phyloP scores from a whole-genome alignment of 2,329 filamentous ascomycete species.

The Ophiostoma sp. region DNA sequence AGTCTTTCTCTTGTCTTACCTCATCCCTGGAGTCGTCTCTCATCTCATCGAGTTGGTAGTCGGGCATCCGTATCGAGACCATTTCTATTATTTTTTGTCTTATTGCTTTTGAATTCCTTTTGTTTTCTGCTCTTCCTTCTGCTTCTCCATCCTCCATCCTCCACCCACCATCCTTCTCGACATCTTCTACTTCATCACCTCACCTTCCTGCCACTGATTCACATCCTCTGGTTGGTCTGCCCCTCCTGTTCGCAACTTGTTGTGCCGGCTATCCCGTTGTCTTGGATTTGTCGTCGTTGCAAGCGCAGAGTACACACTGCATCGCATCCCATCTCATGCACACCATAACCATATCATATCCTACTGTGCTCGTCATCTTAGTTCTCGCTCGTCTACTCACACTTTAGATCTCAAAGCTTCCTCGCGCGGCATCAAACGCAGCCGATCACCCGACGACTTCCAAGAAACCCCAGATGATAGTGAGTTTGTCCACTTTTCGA shows the following conservation, averaged over 20 bases:
- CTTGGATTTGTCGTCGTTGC: not conserved
- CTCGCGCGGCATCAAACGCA: constrained; percentile 68
- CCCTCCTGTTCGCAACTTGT: constrained; percentile 1
- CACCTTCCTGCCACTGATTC: not conserved
- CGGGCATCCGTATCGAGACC: not conserved
- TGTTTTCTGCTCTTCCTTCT: not conserved
- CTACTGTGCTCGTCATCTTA: not conserved
- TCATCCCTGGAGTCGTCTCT: constrained; percentile 4
- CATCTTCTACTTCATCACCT: not conserved
- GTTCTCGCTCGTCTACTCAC: constrained; percentile 15
- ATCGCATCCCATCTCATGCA: not conserved
- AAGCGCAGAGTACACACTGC: not conserved
- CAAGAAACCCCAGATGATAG: constrained; percentile 64
- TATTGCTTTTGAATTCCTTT: not conserved
- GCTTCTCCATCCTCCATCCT: not conserved
- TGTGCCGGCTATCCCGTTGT: constrained; percentile 10
- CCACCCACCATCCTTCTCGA: not conserved
- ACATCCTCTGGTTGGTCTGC: not conserved
- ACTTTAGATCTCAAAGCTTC: constrained; percentile 29
- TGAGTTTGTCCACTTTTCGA: constrained; percentile 47
- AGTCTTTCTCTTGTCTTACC: constrained; percentile 8
- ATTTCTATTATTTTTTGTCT: constrained; percentile 1
- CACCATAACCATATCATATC: not conserved
- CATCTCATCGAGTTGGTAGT: constrained; percentile 2
- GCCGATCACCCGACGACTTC: constrained; percentile 66